Percentiles rank a stretch among this genome's conserved stretches.
phyloP scores from a whole-genome alignment of 1,139 yeast genomes.

The Suhomyces guaymorum region DNA sequence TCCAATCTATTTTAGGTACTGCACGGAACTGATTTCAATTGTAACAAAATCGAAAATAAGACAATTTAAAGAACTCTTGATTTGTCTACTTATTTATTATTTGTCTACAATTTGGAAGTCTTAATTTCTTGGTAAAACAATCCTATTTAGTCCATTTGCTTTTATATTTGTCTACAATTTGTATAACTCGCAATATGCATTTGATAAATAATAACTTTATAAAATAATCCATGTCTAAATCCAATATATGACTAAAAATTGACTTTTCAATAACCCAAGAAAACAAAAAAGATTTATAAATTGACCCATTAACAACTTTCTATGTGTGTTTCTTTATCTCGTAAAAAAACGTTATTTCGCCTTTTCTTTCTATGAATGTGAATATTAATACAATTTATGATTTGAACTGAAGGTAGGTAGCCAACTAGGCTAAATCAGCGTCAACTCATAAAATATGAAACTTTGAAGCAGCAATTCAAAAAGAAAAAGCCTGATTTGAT shows the following conservation, averaged over 20 bases:
- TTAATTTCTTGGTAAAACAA: too few species aligned
- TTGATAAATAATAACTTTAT: conserved; percentile 21
- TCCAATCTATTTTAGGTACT: too few species aligned
- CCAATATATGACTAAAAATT: conserved; percentile 24
- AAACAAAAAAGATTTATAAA: conserved; percentile 28
- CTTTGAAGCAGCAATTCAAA: conserved; percentile 13
- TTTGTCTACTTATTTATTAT: background rate
- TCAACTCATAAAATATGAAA: conserved; percentile 14
- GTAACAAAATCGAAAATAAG: too few species aligned
- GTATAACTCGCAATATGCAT: conserved; percentile 10
- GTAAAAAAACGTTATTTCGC: conserved; percentile 13
- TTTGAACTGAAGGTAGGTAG: conserved; percentile 10
- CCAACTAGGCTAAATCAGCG: conserved; percentile 8
- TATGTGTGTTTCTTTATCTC: conserved; percentile 18
- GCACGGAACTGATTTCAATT: too few species aligned
- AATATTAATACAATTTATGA: conserved; percentile 19
- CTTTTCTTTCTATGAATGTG: conserved; percentile 16
- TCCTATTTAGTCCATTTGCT: background rate
- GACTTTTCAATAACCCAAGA: conserved; percentile 19
- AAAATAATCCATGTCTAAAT: conserved; percentile 44
- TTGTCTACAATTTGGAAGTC: conserved; percentile 1
- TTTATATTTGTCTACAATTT: background rate
- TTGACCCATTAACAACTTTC: conserved; percentile 36
- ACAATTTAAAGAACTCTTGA: too few species aligned
- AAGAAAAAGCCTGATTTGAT: conserved; percentile 14